Base-by-base conservation (phyloP, 306 rosid genomes). In the Medicago lupulina region DNA sequence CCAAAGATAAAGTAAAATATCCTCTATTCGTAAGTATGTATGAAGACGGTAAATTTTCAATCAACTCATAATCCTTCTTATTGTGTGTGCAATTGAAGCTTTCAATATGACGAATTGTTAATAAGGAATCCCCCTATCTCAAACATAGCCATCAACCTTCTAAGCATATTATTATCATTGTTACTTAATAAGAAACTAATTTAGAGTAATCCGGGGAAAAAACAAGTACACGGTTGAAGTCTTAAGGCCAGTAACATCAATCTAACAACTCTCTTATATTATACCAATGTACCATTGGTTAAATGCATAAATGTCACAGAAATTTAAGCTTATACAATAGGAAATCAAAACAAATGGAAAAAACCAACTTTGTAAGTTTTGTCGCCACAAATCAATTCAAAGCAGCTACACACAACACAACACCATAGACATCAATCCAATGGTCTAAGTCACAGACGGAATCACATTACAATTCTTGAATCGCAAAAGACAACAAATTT, bases 91-190 rank as follows among this genome's bases (percentile, higher is more conserved):
- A 61, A 39, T 10, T 58, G 44, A 74, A 57, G 15, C 76, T n/a
- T 74, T 23, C 21, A 19, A 14, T 15, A 17, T 14, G 47, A 71
- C 57, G 36, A 25, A 16, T 10, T 15, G 39, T 31, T 9, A 19
- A 25, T 17, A 54, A 67, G 0, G 38, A 34, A 34, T 34, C 58
- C 75, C 75, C 28, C 77, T 69, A 69, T 67, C 70, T 46, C 40
- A 59, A 66, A 41, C 17, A 82, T 77, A 59, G 28, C 65, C 74
- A 82, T 41, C 47, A 25, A 13, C 67, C 14, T 21, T 54, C 53
- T 5, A 6, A 55, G 25, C 46, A 81, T 50, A 36, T 21, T 43
- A 51, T 13, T 44, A 40, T 50, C 2, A 9, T 19, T 41, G 46
- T 76, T n/a, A 69, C 36, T 40, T 9, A 6, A 10, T 47, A 46